Base-by-base conservation (phyloP, 1,284 basidiomycete species). In the Pyrrhoderma lamaoense region DNA sequence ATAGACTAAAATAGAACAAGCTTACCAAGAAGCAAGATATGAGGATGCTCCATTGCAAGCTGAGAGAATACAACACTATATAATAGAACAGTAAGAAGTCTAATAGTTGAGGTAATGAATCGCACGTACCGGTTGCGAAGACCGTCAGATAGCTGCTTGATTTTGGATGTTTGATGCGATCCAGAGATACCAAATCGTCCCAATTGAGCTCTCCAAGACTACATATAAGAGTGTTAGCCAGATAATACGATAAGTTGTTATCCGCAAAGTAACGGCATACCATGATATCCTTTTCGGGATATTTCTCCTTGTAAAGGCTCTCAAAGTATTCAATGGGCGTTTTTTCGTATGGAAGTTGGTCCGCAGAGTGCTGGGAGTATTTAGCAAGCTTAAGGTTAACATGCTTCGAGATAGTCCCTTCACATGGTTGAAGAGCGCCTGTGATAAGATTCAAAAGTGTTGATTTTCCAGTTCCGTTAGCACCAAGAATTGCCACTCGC, bases 291-390 rank as follows among this genome's bases (percentile, higher is more conserved):
- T 96, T 97, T 59, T 97, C 93, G 1, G 96, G 95, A 73, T 83
- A 96, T 70, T 93, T 95, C 59, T 82, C 70, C 46, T 70, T 61
- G 71, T 93, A 97, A 45, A 87, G 67, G 21, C 67, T 65, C 70
- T 95, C 91, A 72, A 99, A 88, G 74, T 98, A 93, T 70, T 99
- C 95, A 62, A 99, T 87, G 14, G 95, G 93, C 42, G 82, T 77
- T 70, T 84, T 83, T 62, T 95, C 87, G 71, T 96, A 98, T 18
- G 95, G 96, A 31, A 99, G 80, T 69, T 99, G 96, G 70, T 99
- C 96, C 23, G 96, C 94, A 49, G 89, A 93, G 74, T 99, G 96
- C 74, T 99, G 96, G 36, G 89, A 93, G 78, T 98, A 99, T 69
- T 93, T 94, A 58, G 90, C 93, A 55, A 99, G 82, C 71, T 99